A percentile compares a stretch with the other conserved stretches of the same genome.
Conservation (phyloP, 495 filamentous ascomycete species). For the Chlorociboria aeruginascens region DNA sequence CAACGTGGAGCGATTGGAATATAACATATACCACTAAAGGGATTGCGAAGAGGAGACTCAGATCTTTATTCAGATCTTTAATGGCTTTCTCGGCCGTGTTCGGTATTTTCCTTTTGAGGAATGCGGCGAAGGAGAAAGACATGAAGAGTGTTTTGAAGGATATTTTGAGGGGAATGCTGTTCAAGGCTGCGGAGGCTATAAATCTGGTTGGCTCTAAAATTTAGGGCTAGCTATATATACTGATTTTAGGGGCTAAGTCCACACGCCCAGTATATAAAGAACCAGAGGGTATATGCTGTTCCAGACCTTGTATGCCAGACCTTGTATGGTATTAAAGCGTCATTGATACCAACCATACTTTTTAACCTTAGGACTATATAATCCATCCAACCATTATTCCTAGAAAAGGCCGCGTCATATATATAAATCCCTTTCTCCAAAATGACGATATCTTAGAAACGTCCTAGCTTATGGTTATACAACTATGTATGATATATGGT, state of each 20-base stretch:
- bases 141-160: background rate
- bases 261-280: background rate
- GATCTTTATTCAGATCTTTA: background rate
- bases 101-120: background rate
- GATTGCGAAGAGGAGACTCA: conserved; percentile 16
- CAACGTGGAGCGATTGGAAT: conserved; percentile 43
- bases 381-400: too few species aligned
- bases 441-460: too few species aligned
- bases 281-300: too few species aligned
- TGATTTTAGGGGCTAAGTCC: background rate
- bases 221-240: background rate
- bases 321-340: too few species aligned
- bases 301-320: too few species aligned
- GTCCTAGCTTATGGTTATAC: too few species aligned
- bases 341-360: too few species aligned
- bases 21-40: conserved; percentile 39
- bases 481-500: too few species aligned
- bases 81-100: background rate
- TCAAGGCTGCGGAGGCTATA: background rate
- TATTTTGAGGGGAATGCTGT: background rate
- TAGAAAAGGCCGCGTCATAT: too few species aligned
- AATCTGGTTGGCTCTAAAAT: background rate
- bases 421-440: too few species aligned
- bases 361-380: too few species aligned
- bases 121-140: background rate